Evolutionary conservation across 1,284 basidiomycete genomes (phyloP), one percentile per base, ranked within the genome.

Genomic region (Apiotrichum brassicae): DNA sequence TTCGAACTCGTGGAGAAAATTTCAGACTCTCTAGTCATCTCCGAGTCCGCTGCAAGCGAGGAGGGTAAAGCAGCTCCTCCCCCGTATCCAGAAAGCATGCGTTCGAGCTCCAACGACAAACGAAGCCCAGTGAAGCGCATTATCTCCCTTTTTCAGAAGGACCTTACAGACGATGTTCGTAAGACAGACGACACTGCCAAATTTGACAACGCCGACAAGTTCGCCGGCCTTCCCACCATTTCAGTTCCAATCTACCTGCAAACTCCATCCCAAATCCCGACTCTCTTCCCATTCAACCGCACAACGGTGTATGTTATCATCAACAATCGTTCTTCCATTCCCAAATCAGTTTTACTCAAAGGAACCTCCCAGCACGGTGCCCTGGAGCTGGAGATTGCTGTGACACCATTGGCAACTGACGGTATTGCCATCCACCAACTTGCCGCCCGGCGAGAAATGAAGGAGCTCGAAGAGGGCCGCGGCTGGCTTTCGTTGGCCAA

Each of bases 361-460:
- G 76, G 77, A 3, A 68, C 70, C 37, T 56, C 75, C 11, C 65
- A 76, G 22, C 68, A 71, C 4, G 61, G 62, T 2, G 57, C 48
- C 19, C 68, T 77, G 33, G 63, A 76, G 37, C 41, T 75, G 3
- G 48, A 43, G 0, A 73, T 82, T 14, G 64, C 65, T 1, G 72
- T 82, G 18, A 61, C 54, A 9, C 20, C n/a, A 6, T 39, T 52
- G 4, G 24, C 24, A 3, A 26, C 24, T 14, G 23, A 18, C 36
- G 43, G 54, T 4, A 23, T 36, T 2, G 51, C 49, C 12, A 62
- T 82, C 9, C 82, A 83, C 55, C 75, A 76, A 0, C 66, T 82
- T n/a, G 77, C 78, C 3, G 81, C 80, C 0, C 76, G 76, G 51
- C 70, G 68, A 19, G 68, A 82, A 28, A 76, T 81, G 18, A 76